Evolutionary conservation across 1,139 yeast genomes (phyloP), one percentile per base, ranked within the genome.

Genomic region (Taiozyma sp.): DNA sequence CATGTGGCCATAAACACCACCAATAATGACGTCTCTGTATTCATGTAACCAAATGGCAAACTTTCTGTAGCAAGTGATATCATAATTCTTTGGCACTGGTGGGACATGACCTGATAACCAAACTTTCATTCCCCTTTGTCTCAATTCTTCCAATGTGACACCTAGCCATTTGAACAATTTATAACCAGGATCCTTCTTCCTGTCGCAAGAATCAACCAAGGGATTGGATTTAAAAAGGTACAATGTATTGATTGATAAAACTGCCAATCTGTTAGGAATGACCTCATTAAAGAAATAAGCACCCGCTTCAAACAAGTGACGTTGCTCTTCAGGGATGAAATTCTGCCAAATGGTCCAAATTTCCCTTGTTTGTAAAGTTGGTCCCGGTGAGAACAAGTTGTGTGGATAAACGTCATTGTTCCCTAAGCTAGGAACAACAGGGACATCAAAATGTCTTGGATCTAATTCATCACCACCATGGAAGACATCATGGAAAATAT

Each of bases 61-160:
- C 64, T 88, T 87, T 50, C 89, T 73, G 59, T 79, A 81, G 63
- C 96, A 88, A 44, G 83, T 74, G 30, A 75, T 71, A 61, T 88
- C 95, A 58, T 77, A 83, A 65, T 88, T 87, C 66, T 87, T 87
- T 44, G 83, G 82, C 49, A 83, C 81, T 4, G 96, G 95, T 3
- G 96, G 96, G 14, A 88, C 96, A 69, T 88, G 96, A 3, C 96
- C 96, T 45, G 83, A 72, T 32, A 88, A 68, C 96, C 96, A 88
- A 10, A 85, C 95, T 66, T 88, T 88, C 83, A 88, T 83, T 24
- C 79, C 77, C 56, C 95, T 72, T n/a, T 75, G 71, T 60, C 96
- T 75, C 69, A 88, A 69, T 63, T 88, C 95, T 61, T 83, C 79
- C 55, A 88, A 72, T 2, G 84, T 84, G 47, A 79, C 76, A 3